Base-by-base conservation (phyloP, 305 asterid genomes). In the Ilex paraguariensis region DNA sequence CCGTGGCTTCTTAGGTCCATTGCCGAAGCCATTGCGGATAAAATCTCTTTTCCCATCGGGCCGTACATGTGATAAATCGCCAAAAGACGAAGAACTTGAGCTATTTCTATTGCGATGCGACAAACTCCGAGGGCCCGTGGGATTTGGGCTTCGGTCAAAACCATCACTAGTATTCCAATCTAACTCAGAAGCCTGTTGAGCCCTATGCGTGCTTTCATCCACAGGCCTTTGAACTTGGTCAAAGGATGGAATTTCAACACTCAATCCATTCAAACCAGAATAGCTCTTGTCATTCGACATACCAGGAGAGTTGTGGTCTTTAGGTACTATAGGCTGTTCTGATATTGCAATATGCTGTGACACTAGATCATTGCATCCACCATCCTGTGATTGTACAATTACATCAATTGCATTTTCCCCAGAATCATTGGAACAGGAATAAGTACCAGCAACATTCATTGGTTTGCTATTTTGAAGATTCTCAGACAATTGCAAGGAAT, bases 1-100 rank as follows among this genome's bases (percentile, higher is more conserved):
- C 53, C 98, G 85, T 64, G 96, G 98, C 82, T 79, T 91, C 83
- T 85, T 94, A 4, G 97, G 98, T 61, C 97, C 96, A 69, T 69
- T 83, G 59, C 89, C 75, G 63, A 93, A 93, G 55, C 86, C 96
- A 65, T 67, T 76, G 70, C 70, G 67, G 57, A 67, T 64, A 64
- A 76, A 69, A 56, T 80, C 80, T 14, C 83, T 67, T 72, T 79
- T 84, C 54, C 82, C 84, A 61, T 78, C 86, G 64, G 82, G 67
- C 89, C 79, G 80, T 48, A 66, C 72, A 50, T 83, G 85, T 57
- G 95, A 81, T 44, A 67, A 77, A 52, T 82, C 82, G 66, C 82
- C 84, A 66, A 71, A 69, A 36, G 83, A 81, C 70, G 42, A 36
- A 36, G 84, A 76, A 71, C 62, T 66, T 28, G 82, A 75, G 70